Evolutionary conservation across 768 basidiomycete species (phyloP), one percentile per base, ranked within the genome.

Genomic region (Trametes villosa): DNA sequence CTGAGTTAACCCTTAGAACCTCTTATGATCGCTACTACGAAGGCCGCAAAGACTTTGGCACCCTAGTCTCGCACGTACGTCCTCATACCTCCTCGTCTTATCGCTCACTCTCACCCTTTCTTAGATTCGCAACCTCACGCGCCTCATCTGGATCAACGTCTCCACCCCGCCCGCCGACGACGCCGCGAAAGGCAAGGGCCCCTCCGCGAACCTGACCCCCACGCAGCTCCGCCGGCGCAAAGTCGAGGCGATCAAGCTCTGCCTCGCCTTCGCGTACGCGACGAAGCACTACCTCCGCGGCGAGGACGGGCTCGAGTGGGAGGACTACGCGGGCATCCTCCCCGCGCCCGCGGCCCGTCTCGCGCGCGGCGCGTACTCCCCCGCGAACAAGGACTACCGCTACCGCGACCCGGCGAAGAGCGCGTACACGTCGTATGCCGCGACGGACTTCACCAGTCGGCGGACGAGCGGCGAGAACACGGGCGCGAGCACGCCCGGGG

Each of bases 21-120:
- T 92, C 91, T 9, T 94, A 93, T 66, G 91, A 94, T 67, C 86
- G 91, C 33, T 93, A 87, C 68, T 92, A 87, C 81, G 94, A 95
- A 77, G 95, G 94, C 48, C 81, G 95, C 65, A 96, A 91, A 73
- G 84, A 86, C 42, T 95, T 95, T 69, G 86, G 88, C 0, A 67
- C 84, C 9, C 71, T 96, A 57, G 85, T 82, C 12, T 83, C 92
- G 15, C 86, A 88, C 68, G 84, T 84, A 67, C 50, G 74, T 54
- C 31, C 50, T 17, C 6, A 44, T 11, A 22, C 22, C 48, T 24
- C 29, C 13, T 22, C 15, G 17, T 20, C 29, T 27, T 12, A 8
- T 24, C 41, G 27, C 49, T 20, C 17, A 27, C 34, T 9, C 34
- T 2, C 18, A 22, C 33, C 38, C 48, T n/a, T n/a, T n/a, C n/a